Base-by-base conservation (phyloP, 2,329 filamentous ascomycete species). In the Stagonosporopsis rhizophila region DNA sequence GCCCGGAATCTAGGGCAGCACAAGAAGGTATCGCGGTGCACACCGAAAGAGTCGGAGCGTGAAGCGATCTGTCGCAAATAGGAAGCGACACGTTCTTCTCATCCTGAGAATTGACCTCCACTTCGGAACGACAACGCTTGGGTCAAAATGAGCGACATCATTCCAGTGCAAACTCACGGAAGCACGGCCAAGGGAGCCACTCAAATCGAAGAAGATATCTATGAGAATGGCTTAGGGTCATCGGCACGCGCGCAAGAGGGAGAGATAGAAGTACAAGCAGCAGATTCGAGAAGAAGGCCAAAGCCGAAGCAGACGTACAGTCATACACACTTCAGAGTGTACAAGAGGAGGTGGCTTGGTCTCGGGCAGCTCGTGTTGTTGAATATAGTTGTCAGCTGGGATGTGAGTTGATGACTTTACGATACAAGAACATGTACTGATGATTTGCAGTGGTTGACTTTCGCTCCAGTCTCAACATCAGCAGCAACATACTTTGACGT, bases 311-410 rank as follows among this genome's bases (percentile, higher is more conserved):
- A 66, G 37, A 69, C 61, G 12, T 71, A 71, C 56, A 72, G 66
- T 17, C 70, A 72, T 47, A 49, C 59, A 48, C 70, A 75, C 51
- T 79, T 77, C 60, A 75, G 73, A 23, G 84, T 89, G 20, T 98
- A 98, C 74, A 94, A 90, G 78, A 85, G 92, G 70, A 85, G 95
- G 40, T 99, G 92, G 87, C 90, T 96, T 74, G 95, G 95, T 0
- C 80, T 99, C 47, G 78, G 85, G 20, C 91, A 96, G 76, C 78
- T 98, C 71, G 89, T 92, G 6, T 77, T 98, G 68, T 81, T 98
- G 77, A 99, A 98, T 74, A 89, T 97, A 52, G 86, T 98, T 58
- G 89, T 96, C 38, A 96, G 91, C 70, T 98, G 94, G 94, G 92
- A 96, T 85, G 91, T 95, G 83, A 82, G 91, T 87, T 38, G 40